These are phyloP conservation scores for Phytophthora ramorum DNA, from an alignment of 352 stramenopile species.

Conservation along the genomic window DNA sequence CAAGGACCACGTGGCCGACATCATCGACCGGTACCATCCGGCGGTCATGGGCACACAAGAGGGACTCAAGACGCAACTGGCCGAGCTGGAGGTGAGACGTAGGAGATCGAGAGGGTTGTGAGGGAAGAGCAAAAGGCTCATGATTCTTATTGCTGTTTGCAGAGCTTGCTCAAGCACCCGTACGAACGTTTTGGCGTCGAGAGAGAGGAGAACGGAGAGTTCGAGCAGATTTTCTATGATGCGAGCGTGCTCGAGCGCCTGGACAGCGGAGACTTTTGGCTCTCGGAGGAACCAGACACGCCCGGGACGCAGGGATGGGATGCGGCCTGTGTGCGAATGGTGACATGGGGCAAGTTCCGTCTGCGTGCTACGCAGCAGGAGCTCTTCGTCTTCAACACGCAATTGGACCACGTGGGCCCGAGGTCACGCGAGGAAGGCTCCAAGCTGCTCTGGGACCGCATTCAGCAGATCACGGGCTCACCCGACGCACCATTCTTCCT, in stretches of 20 bases:
- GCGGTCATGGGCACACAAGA: constrained; percentile 80
- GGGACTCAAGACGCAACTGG: constrained; percentile 70
- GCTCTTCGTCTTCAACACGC: constrained; percentile 83
- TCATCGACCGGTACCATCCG: constrained; percentile 80
- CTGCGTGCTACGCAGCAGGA: constrained; percentile 65
- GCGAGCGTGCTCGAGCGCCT: constrained; percentile 55
- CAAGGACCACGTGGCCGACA: constrained; percentile 76
- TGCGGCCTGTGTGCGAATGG: constrained; percentile 70
- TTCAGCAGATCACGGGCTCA: constrained; percentile 57
- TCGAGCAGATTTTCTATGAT: constrained; percentile 88
- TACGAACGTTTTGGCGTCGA: constrained; percentile 82
- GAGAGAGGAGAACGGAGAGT: constrained; percentile 75
- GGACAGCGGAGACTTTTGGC: constrained; percentile 78
- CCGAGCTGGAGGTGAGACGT: constrained; percentile 57
- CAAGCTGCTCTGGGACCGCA: constrained; percentile 68
- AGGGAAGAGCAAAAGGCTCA: not conserved
- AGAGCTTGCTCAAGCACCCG: constrained; percentile 56
- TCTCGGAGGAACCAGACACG: constrained; percentile 72
- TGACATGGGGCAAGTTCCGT: constrained; percentile 80
- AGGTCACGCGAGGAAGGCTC: constrained; percentile 63
- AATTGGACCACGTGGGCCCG: constrained; percentile 71
- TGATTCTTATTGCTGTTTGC: not conserved
- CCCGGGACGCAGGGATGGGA: constrained; percentile 68
- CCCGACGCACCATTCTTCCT: constrained; percentile 69
- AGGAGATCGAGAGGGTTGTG: not conserved